phyloP scores from a whole-genome alignment of 1,284 basidiomycete species.

The Cryptococcus hybrid region DNA sequence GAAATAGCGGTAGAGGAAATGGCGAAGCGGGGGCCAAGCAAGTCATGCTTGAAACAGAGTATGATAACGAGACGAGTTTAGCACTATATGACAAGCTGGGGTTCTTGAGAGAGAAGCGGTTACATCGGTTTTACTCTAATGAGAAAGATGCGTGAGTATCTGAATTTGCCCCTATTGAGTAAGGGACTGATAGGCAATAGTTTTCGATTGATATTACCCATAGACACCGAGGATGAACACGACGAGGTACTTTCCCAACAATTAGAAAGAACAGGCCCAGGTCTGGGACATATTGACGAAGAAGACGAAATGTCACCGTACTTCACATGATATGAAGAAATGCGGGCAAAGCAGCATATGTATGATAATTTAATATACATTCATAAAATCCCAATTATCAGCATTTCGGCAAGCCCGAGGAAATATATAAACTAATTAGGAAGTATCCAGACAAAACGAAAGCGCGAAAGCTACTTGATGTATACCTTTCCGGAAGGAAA shows the following conservation, averaged over 20 bases:
- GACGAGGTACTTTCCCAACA: slow-evolving; percentile 10
- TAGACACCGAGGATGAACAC: slow-evolving; percentile 24
- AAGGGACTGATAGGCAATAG: slow-evolving; percentile 14
- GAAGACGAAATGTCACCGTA: neutral
- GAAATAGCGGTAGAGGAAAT: slow-evolving; percentile 74
- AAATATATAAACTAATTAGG: neutral
- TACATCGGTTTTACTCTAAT: slow-evolving; percentile 95
- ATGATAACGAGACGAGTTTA: slow-evolving; percentile 83
- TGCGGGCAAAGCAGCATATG: neutral
- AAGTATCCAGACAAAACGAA: neutral
- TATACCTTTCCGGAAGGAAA: no score
- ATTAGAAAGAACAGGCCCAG: slow-evolving; percentile 13
- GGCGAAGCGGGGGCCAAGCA: slow-evolving; percentile 71
- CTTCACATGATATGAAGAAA: neutral
- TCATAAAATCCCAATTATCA: neutral
- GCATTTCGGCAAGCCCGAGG: no score
- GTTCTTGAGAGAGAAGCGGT: slow-evolving; percentile 92
- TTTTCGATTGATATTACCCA: slow-evolving; percentile 14
- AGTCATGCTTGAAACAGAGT: slow-evolving; percentile 97
- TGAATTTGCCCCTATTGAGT: neutral
- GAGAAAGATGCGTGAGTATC: slow-evolving; percentile 51
- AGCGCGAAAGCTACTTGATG: neutral
- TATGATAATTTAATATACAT: neutral
- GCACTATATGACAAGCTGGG: slow-evolving; percentile 87
- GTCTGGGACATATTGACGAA: neutral